Conservation (phyloP, 768 basidiomycete species). For the Agrocybe chaxingu region DNA sequence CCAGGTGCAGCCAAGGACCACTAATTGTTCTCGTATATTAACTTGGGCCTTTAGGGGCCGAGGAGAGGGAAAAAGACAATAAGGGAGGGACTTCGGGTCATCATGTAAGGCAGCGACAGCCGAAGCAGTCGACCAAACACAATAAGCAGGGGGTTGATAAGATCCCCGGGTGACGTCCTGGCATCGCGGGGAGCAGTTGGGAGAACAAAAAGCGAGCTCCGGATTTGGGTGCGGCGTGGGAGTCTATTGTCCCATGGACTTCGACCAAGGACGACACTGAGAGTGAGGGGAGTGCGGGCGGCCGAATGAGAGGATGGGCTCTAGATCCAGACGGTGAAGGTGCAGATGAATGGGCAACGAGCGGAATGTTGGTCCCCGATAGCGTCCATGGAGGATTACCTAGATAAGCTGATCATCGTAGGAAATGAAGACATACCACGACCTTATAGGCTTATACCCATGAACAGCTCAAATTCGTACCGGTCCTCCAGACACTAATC, state of each 20-base stretch:
- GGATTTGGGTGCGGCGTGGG: conserved; percentile 13
- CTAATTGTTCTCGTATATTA: conserved; percentile 16
- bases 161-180: conserved; percentile 1
- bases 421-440: no score
- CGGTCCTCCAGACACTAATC: no score
- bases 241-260: not conserved
- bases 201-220: conserved; percentile 22
- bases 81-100: conserved; percentile 2
- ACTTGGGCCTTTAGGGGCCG: not conserved
- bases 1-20: no score
- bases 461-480: no score
- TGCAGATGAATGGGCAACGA: no score
- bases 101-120: not conserved
- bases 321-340: no score
- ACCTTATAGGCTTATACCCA: no score
- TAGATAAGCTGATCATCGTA: no score
- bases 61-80: conserved; percentile 8
- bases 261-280: not conserved
- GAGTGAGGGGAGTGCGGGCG: conserved; percentile 1
- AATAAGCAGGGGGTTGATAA: conserved; percentile 13
- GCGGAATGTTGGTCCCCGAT: not conserved
- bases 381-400: not conserved
- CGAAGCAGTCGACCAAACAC: conserved; percentile 8
- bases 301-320: not conserved
- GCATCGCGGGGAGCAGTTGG: not conserved